Percentiles rank a stretch among this genome's conserved stretches.
Conservation (phyloP, 192 early-diverging fungal species). For the Rhizoclosmatium globosum region DNA sequence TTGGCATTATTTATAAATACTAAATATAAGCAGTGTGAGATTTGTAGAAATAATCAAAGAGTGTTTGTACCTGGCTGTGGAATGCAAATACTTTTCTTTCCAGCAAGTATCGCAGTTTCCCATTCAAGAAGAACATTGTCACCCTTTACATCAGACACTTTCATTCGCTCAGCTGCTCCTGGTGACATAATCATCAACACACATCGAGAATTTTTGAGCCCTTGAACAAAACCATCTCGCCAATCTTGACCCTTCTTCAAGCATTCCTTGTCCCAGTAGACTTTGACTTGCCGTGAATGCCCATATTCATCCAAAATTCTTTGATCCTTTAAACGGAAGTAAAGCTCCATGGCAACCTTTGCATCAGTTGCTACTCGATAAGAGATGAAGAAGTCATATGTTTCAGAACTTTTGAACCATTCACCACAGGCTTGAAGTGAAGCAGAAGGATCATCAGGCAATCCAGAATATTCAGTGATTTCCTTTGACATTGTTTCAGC, state of each 20-base stretch:
- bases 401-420: slow-evolving; percentile 32
- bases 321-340: slow-evolving; percentile 33
- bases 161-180: slow-evolving; percentile 11
- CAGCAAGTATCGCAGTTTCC: slow-evolving; percentile 36
- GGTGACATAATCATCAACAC: slow-evolving; percentile 39
- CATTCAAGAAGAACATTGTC: slow-evolving; percentile 46
- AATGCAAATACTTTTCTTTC: slow-evolving; percentile 25
- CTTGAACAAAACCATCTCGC: slow-evolving; percentile 33
- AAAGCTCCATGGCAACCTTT: slow-evolving; percentile 33
- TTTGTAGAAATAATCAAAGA: background rate
- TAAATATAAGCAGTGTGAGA: background rate
- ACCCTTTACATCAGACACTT: slow-evolving; percentile 1
- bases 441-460: slow-evolving; percentile 5
- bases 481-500: no score
- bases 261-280: slow-evolving; percentile 38
- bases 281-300: background rate
- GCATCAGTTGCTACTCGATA: slow-evolving; percentile 34
- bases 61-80: slow-evolving; percentile 9
- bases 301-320: slow-evolving; percentile 30
- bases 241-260: slow-evolving; percentile 27
- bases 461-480: background rate
- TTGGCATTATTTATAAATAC: slow-evolving; percentile 26
- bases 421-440: slow-evolving; percentile 5
- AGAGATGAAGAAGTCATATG: slow-evolving; percentile 45
- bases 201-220: slow-evolving; percentile 38